Evolutionary conservation across 768 basidiomycete species (phyloP), one percentile per base, ranked within the genome.

Genomic region (Xerocomus potaroensis): DNA sequence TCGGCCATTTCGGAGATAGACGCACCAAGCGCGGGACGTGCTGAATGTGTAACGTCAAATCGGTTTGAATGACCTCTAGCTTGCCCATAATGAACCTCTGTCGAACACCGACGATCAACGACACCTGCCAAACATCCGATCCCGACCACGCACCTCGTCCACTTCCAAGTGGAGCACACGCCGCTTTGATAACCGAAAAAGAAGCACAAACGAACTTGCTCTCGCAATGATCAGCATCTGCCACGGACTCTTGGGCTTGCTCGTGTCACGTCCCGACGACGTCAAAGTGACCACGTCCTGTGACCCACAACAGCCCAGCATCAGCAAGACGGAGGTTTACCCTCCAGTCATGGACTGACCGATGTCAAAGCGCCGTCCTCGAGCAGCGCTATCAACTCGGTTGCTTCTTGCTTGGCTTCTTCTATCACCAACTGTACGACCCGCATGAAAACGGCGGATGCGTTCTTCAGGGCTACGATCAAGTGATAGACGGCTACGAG

Each of bases 91-190:
- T 40, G 44, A 61, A 60, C 3, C 5, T 30, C 60, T 61, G 18
- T n/a, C 27, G 5, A 22, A 15, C 12, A 8, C 1, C n/a, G n/a
- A n/a, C 35, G 9, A 12, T 22, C 12, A 36, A 21, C 35, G 18
- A 36, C 11, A 36, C 7, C 16, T n/a, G n/a, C n/a, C n/a, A n/a
- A n/a, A n/a, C 33, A 27, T 27, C 11, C 27, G 27, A 11, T 27
- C 11, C 27, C 6, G 11, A 9, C 8, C 2, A 29, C 41, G 14
- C 16, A 32, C 35, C 45, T 62, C 60, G 48, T 60, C 55, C 37
- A 61, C 60, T 24, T 61, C 60, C 30, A 61, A 32, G 6, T 60
- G 45, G 27, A 61, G 48, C 21, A 61, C 51, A 3, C 60, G 55
- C 6, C 3, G n/a, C 30, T 45, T 45, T 0, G 60, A 57, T 6